Percentiles rank a stretch among this genome's conserved stretches.
Evolutionary conservation across 2,329 filamentous ascomycete genomes (phyloP).

Genomic region (Shiraia sp.): DNA sequence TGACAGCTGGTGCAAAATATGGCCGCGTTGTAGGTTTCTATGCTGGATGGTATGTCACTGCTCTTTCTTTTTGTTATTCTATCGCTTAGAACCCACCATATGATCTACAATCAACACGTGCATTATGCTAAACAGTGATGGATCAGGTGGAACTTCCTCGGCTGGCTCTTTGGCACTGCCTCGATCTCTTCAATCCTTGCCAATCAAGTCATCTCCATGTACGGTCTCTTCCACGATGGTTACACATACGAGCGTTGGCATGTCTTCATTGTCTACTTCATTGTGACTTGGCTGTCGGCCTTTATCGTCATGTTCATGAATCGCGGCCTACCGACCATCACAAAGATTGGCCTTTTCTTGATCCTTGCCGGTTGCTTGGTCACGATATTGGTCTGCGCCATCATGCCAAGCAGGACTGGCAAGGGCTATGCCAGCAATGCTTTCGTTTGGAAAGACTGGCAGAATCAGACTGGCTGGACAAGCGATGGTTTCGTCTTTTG

Average conservation of each 20-base stretch:
- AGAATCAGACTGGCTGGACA: conserved; percentile 51
- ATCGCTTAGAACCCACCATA: background rate
- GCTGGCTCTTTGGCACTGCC: conserved; percentile 54
- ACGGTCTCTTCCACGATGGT: conserved; percentile 52
- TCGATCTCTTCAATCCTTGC: conserved; percentile 50
- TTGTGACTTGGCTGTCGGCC: conserved; percentile 53
- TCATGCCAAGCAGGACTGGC: conserved; percentile 56
- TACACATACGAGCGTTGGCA: conserved; percentile 55
- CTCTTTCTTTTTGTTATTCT: background rate
- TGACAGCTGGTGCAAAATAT: conserved; percentile 53
- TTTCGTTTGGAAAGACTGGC: conserved; percentile 53
- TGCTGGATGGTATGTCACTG: conserved; percentile 49
- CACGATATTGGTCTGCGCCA: conserved; percentile 59
- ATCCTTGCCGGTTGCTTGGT: conserved; percentile 59
- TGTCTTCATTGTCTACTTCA: conserved; percentile 55
- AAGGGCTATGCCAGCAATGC: conserved; percentile 45
- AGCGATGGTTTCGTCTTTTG: conserved; percentile 67
- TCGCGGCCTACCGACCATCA: conserved; percentile 55
- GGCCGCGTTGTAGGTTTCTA: conserved; percentile 55
- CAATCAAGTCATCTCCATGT: conserved; percentile 54
- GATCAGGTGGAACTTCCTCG: conserved; percentile 54
- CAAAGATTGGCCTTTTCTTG: conserved; percentile 59
- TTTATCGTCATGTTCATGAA: conserved; percentile 59
- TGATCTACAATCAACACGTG: background rate
- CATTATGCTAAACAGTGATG: background rate